A percentile compares a stretch with the other conserved stretches of the same genome.
Evolutionary conservation across 1,284 basidiomycete species (phyloP).

Genomic region (Rhodotorula sp.): DNA sequence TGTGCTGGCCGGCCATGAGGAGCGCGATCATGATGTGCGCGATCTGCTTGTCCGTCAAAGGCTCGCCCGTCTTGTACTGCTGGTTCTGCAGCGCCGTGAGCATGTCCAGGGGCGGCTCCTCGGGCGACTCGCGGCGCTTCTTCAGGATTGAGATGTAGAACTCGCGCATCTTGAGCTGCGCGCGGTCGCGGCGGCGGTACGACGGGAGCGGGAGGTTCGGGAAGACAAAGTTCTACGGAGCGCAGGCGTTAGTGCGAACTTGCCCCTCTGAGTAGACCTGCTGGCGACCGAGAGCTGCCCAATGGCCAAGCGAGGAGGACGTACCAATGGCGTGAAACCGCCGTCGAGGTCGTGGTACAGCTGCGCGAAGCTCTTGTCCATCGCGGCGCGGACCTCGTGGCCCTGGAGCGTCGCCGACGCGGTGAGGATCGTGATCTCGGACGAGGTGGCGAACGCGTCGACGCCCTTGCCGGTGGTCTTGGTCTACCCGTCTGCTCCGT

Average conservation of each 20-base stretch:
- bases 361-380: slow-evolving; percentile 84
- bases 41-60: slow-evolving; percentile 83
- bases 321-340: slow-evolving; percentile 51
- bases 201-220: slow-evolving; percentile 88
- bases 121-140: slow-evolving; percentile 65
- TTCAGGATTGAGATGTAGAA: slow-evolving; percentile 90
- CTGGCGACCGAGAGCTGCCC: neutral
- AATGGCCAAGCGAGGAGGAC: neutral
- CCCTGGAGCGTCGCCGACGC: slow-evolving; percentile 92
- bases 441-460: slow-evolving; percentile 71
- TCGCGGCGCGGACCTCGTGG: slow-evolving; percentile 73
- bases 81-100: slow-evolving; percentile 83
- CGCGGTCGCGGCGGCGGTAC: slow-evolving; percentile 82
- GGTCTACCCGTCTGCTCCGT: slow-evolving; percentile 12
- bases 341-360: slow-evolving; percentile 90
- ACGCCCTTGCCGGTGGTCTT: slow-evolving; percentile 65
- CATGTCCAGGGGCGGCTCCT: slow-evolving; percentile 81
- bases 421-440: slow-evolving; percentile 94
- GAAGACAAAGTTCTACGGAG: slow-evolving; percentile 88
- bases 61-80: slow-evolving; percentile 79
- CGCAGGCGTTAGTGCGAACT: too few relatives aligned
- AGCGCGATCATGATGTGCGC: slow-evolving; percentile 82
- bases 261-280: too few relatives aligned
- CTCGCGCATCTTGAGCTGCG: slow-evolving; percentile 89
- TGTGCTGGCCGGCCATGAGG: slow-evolving; percentile 92